Percentiles rank a stretch among this genome's conserved stretches.
phyloP scores from a whole-genome alignment of 148 eudicot genomes.

The Silene latifolia region DNA sequence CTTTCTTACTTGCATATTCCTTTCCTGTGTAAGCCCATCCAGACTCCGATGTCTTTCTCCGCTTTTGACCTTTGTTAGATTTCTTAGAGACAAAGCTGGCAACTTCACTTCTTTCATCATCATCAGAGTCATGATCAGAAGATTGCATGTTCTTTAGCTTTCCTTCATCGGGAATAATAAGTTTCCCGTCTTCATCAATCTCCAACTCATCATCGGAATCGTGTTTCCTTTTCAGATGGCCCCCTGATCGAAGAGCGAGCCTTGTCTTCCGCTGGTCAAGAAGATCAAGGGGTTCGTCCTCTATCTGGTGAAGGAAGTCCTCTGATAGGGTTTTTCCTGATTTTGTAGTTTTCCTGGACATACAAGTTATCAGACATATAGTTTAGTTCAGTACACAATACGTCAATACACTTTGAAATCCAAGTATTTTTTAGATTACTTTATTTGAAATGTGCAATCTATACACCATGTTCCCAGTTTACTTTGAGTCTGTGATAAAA shows the following conservation, averaged over 20 bases:
- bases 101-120: slow-evolving; percentile 45
- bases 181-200: slow-evolving; percentile 67
- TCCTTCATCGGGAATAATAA: slow-evolving; percentile 59
- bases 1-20: slow-evolving; percentile 87
- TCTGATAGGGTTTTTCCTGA: slow-evolving; percentile 63
- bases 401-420: background rate
- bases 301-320: slow-evolving; percentile 56
- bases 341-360: slow-evolving; percentile 53
- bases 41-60: slow-evolving; percentile 55
- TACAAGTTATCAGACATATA: slow-evolving; percentile 15
- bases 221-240: slow-evolving; percentile 36
- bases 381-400: background rate
- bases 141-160: slow-evolving; percentile 37
- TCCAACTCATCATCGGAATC: slow-evolving; percentile 68
- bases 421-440: background rate
- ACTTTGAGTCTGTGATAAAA: too few species aligned
- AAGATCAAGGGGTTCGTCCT: slow-evolving; percentile 87
- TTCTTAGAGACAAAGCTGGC: slow-evolving; percentile 37
- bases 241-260: slow-evolving; percentile 68
- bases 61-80: slow-evolving; percentile 43
- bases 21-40: slow-evolving; percentile 89
- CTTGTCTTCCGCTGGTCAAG: slow-evolving; percentile 80
- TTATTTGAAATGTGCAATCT: background rate
- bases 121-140: slow-evolving; percentile 46
- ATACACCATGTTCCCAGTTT: too few species aligned